Evolutionary conservation across 257 asterid genomes (phyloP), one percentile per base, ranked within the genome.

Genomic region (Lantana camara): DNA sequence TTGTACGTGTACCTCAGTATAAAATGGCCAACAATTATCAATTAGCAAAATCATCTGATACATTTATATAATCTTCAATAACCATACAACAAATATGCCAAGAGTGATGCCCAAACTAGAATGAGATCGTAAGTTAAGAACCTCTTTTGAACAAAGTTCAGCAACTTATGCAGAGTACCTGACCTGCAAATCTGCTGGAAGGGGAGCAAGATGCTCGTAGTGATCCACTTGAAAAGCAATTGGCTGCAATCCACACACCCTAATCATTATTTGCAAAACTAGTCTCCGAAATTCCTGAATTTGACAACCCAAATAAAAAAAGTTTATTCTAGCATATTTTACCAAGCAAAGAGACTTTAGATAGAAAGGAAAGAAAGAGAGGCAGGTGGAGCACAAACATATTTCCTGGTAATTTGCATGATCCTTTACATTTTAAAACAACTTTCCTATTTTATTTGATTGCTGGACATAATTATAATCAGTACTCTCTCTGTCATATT

Each of bases 141-240:
- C 32, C 61, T 44, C 44, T 48, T 60, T 6, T 54, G 46, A 56
- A 55, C 58, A 16, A 65, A 70, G 23, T 51, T 56, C 15, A 42
- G 64, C 68, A 68, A n/a, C n/a, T n/a, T n/a, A 54, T 51, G 30
- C 41, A 51, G 40, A 59, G 57, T 56, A 66, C 45, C 74, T 68
- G 64, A 90, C 97, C n/a, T 93, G 99, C 72, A 87, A 78, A 51
- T 90, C 84, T 17, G 93, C 96, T 50, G 99, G 99, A 75, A 94
- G 95, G 62, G 97, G 99, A 62, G 90, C 95, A 72, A 90, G 90
- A 73, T 81, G 87, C 76, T 80, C 83, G 90, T 82, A 94, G 41
- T 86, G 89, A 47, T 84, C 86, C 62, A 74, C 67, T 52, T 74
- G 81, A 63, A 94, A 94, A 71, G 81, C 95, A 70, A 94, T 88